These are phyloP conservation scores for Cryphonectria nitschkei DNA, from an alignment of 2,329 filamentous ascomycete genomes.

Conservation along the genomic window DNA sequence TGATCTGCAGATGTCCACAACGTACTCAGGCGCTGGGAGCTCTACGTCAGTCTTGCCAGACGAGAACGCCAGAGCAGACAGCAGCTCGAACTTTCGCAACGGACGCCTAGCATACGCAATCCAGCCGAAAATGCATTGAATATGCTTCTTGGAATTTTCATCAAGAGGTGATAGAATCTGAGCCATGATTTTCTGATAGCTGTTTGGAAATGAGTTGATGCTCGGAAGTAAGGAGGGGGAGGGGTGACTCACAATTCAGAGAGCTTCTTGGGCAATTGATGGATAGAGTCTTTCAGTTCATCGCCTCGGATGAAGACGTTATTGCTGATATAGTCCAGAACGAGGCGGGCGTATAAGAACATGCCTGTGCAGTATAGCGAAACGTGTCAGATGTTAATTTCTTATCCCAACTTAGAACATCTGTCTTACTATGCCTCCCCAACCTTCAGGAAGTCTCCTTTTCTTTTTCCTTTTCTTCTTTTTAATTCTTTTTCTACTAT, in stretches of 20 bases:
- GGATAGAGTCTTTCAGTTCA: slow-evolving; percentile 34
- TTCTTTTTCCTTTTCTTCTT: too few species aligned
- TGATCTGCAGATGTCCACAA: slow-evolving; percentile 33
- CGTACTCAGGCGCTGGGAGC: slow-evolving; percentile 32
- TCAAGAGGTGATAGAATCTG: slow-evolving; percentile 35
- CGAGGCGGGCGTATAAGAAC: slow-evolving; percentile 43
- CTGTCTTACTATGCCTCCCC: too few species aligned
- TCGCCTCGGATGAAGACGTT: slow-evolving; percentile 37
- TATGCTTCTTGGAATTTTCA: slow-evolving; percentile 34
- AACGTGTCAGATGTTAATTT: not conserved
- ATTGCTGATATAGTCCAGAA: slow-evolving; percentile 39
- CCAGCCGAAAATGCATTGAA: slow-evolving; percentile 41
- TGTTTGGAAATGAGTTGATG: slow-evolving; percentile 20
- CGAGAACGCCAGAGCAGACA: slow-evolving; percentile 40
- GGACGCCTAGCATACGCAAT: slow-evolving; percentile 43
- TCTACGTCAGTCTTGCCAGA: slow-evolving; percentile 17
- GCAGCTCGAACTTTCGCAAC: slow-evolving; percentile 38
- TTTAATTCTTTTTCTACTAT: not conserved
- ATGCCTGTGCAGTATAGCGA: slow-evolving; percentile 36
- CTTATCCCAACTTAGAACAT: not conserved
- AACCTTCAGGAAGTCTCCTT: not conserved
- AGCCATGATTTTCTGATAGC: slow-evolving; percentile 38
- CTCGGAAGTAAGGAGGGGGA: not conserved
- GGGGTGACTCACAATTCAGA: slow-evolving; percentile 34
- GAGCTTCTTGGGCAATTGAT: slow-evolving; percentile 34